These are phyloP conservation scores for Xylariaceae sp. DNA, from an alignment of 2,329 filamentous ascomycete species.

Conservation along the genomic window DNA sequence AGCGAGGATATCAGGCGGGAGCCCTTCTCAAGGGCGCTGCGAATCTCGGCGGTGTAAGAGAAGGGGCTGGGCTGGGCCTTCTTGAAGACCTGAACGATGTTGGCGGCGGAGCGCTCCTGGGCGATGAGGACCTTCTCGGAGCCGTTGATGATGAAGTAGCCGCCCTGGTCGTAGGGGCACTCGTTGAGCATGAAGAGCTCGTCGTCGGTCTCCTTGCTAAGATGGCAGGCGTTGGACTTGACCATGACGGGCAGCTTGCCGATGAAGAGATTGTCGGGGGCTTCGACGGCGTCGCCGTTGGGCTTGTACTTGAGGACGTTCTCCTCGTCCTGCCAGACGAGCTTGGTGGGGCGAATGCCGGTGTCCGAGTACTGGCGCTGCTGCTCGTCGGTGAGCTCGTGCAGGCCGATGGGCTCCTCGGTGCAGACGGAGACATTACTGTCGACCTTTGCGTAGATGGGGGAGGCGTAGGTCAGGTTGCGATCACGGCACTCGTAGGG, in stretches of 20 bases:
- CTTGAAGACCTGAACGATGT: constrained; percentile 98
- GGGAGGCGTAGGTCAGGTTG: constrained; percentile 92
- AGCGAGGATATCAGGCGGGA: constrained; percentile 91
- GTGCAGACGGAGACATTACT: constrained; percentile 81
- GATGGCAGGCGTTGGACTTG: constrained; percentile 90
- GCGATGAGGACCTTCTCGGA: constrained; percentile 98
- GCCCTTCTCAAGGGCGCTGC: constrained; percentile 93
- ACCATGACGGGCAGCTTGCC: constrained; percentile 97
- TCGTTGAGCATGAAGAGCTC: constrained; percentile 89
- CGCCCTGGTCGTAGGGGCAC: constrained; percentile 96
- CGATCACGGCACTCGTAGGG: constrained; percentile 94
- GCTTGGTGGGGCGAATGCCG: constrained; percentile 53
- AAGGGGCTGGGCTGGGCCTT: constrained; percentile 91
- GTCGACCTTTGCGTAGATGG: constrained; percentile 83
- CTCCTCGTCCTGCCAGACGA: constrained; percentile 60
- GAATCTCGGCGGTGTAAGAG: constrained; percentile 90
- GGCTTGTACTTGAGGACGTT: constrained; percentile 48
- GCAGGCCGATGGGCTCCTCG: constrained; percentile 63
- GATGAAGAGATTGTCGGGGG: constrained; percentile 77
- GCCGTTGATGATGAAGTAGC: constrained; percentile 99
- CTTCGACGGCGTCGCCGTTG: constrained; percentile 62
- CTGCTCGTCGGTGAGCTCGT: constrained; percentile 66
- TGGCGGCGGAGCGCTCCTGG: constrained; percentile 94
- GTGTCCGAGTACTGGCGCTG: constrained; percentile 51
- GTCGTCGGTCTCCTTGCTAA: constrained; percentile 79